Conservation (phyloP, 2,329 filamentous ascomycete genomes). For the Arthrobotrys musiformis region DNA sequence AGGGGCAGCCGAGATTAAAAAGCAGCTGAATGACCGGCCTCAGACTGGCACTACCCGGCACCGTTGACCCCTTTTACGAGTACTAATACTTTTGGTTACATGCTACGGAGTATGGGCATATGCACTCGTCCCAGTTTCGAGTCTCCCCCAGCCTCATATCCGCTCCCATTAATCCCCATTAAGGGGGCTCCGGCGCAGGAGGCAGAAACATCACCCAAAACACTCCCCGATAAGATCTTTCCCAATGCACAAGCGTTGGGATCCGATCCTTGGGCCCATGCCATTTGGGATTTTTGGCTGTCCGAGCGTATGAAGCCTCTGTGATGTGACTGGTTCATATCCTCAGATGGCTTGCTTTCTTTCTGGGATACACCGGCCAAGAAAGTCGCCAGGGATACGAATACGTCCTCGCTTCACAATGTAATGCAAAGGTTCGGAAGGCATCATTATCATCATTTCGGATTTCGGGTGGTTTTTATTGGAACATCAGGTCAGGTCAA, state of each 20-base stretch:
- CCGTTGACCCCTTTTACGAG: conserved; percentile 17
- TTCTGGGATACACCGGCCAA: conserved; percentile 6
- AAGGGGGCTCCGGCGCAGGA: conserved; percentile 28
- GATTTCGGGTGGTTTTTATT: not conserved
- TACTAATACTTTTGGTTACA: not conserved
- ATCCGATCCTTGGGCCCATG: conserved; percentile 42
- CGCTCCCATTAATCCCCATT: conserved; percentile 21
- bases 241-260: conserved; percentile 37
- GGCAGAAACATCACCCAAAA: conserved; percentile 44
- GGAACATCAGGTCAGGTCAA: not conserved
- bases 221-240: conserved; percentile 47
- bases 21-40: conserved; percentile 46
- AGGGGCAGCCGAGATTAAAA: conserved; percentile 54
- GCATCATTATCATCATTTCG: conserved; percentile 14
- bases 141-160: conserved; percentile 12
- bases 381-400: conserved; percentile 11
- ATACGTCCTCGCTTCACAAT: not conserved
- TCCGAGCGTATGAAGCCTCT: conserved; percentile 26
- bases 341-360: not conserved
- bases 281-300: conserved; percentile 28
- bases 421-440: too few species aligned
- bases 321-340: conserved; percentile 25
- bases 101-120: too few species aligned
- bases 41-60: conserved; percentile 24
- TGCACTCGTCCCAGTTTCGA: not conserved